Conservation (phyloP, 2,329 filamentous ascomycete species). For the Calonectria naviculata region DNA sequence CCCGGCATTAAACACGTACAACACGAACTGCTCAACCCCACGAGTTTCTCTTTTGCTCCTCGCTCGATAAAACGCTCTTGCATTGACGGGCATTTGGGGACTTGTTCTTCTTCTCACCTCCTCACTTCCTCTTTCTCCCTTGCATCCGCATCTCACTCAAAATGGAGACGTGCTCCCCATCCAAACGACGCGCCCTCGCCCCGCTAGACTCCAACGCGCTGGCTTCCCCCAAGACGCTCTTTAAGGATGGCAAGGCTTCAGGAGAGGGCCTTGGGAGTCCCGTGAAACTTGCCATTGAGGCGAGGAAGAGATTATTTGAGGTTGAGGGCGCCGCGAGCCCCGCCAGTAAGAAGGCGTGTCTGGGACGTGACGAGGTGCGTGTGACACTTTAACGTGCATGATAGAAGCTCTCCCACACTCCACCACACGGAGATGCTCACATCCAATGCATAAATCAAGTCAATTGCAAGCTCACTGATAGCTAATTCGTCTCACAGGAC, state of each 20-base stretch:
- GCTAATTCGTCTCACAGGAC: slow-evolving; percentile 32
- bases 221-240: slow-evolving; percentile 42
- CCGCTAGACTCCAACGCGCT: slow-evolving; percentile 58
- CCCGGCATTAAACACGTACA: slow-evolving; percentile 10
- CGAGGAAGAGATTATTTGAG: slow-evolving; percentile 42
- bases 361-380: slow-evolving; percentile 46
- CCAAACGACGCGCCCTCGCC: slow-evolving; percentile 61
- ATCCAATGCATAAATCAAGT: background rate
- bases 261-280: slow-evolving; percentile 34
- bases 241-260: slow-evolving; percentile 22
- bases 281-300: slow-evolving; percentile 38
- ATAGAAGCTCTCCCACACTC: background rate
- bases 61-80: background rate
- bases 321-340: slow-evolving; percentile 36
- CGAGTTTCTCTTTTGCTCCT: background rate
- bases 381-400: background rate
- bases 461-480: background rate
- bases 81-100: background rate
- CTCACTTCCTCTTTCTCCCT: background rate
- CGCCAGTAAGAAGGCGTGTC: slow-evolving; percentile 47
- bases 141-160: background rate
- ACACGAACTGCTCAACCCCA: background rate
- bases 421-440: background rate
- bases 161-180: slow-evolving; percentile 49
- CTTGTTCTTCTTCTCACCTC: background rate